Percentiles rank a stretch among this genome's conserved stretches.
phyloP scores from a whole-genome alignment of 306 rosid species.

The Castanospermum australe region DNA sequence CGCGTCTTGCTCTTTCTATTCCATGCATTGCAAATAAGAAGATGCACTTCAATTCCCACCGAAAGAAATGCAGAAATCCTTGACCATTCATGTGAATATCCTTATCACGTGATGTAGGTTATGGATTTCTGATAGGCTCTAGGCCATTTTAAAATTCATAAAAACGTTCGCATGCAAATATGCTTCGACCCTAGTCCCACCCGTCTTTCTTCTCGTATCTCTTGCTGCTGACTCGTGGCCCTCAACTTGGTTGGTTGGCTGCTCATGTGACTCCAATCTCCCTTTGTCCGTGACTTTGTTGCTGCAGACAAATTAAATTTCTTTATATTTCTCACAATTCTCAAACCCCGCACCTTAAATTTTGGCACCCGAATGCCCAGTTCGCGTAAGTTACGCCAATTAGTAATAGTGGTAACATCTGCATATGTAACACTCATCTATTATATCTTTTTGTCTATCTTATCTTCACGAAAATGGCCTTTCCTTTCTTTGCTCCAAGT shows the following conservation, averaged over 20 bases:
- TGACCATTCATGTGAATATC: conserved; percentile 44
- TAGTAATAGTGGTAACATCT: neutral
- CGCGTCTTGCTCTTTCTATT: neutral
- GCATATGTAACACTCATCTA: neutral
- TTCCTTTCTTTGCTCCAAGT: neutral
- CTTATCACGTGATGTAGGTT: conserved; percentile 42
- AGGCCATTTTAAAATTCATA: conserved; percentile 16
- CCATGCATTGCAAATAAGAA: neutral
- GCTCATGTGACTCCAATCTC: conserved; percentile 49
- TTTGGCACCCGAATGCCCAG: conserved; percentile 6
- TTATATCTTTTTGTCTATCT: neutral
- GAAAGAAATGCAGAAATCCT: conserved; percentile 31
- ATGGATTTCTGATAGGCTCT: conserved; percentile 20
- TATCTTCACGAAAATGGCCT: neutral
- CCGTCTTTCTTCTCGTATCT: neutral
- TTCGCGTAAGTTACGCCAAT: conserved; percentile 42
- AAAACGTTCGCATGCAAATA: conserved; percentile 30
- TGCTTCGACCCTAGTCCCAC: neutral
- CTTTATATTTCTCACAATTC: neutral
- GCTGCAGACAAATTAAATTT: conserved; percentile 36
- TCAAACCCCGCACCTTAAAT: conserved; percentile 35
- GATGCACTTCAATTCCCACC: conserved; percentile 32
- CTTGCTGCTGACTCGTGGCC: neutral
- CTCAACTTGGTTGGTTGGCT: conserved; percentile 20
- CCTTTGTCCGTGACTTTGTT: conserved; percentile 52